Evolutionary conservation across 495 filamentous ascomycete genomes (phyloP).

Genomic region (Alectoria sarmentosa): DNA sequence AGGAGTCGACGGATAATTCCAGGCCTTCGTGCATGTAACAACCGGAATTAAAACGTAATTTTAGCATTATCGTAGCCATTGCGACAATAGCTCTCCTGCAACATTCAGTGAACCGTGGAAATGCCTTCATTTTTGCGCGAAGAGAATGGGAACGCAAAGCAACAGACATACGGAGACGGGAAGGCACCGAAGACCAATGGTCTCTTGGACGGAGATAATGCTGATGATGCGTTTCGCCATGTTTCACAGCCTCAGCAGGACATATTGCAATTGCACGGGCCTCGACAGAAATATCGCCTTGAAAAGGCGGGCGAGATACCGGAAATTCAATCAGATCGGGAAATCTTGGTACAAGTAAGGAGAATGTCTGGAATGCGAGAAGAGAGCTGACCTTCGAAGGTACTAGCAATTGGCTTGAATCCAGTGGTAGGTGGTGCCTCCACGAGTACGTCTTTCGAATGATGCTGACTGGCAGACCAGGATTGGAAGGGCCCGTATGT

Average conservation of each 20-base stretch:
- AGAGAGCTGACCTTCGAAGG: slow-evolving; percentile 26
- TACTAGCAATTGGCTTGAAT: slow-evolving; percentile 56
- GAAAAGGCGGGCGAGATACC: slow-evolving; percentile 18
- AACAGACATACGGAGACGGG: slow-evolving; percentile 1
- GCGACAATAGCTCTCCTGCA: background rate
- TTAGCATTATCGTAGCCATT: background rate
- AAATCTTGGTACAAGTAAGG: slow-evolving; percentile 20
- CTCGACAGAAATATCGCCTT: slow-evolving; percentile 35
- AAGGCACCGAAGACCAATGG: slow-evolving; percentile 20
- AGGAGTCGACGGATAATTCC: background rate
- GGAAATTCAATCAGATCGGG: slow-evolving; percentile 18
- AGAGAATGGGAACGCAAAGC: slow-evolving; percentile 18
- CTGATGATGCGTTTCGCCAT: slow-evolving; percentile 19
- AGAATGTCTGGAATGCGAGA: background rate
- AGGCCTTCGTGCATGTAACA: background rate
- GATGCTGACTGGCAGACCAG: background rate
- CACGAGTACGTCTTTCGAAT: background rate
- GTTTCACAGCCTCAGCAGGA: slow-evolving; percentile 32
- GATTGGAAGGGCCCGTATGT: slow-evolving; percentile 68
- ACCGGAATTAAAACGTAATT: background rate
- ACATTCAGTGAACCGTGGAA: background rate
- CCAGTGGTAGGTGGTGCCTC: slow-evolving; percentile 36
- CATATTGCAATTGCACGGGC: slow-evolving; percentile 38
- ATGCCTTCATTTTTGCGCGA: slow-evolving; percentile 15
- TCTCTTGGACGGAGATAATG: slow-evolving; percentile 10